Evolutionary conservation across 495 filamentous ascomycete genomes (phyloP).

Genomic region (Lophiotrema nucula): DNA sequence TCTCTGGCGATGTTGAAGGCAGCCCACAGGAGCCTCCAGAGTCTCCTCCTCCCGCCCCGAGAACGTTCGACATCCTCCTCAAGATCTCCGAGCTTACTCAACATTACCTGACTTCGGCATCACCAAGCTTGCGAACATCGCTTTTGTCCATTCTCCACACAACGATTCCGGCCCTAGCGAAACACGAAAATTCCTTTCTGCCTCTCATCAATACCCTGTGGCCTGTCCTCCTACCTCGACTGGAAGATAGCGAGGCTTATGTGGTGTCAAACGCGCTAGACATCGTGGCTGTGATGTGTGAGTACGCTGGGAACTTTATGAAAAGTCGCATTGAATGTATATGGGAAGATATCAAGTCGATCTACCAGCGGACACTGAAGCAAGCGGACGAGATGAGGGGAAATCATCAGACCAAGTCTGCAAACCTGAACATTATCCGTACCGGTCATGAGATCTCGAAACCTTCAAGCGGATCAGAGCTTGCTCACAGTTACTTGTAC

Average conservation of each 20-base stretch:
- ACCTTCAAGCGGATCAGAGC: background rate
- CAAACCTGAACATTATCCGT: background rate
- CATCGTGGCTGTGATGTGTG: conserved; percentile 61
- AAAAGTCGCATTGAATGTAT: conserved; percentile 64
- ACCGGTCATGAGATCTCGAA: background rate
- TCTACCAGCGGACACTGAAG: conserved; percentile 6
- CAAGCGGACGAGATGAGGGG: background rate
- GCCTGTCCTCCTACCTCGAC: conserved; percentile 69
- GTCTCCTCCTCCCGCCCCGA: conserved; percentile 40
- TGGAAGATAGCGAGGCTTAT: conserved; percentile 73
- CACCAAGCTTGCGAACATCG: conserved; percentile 71
- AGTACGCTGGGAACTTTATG: conserved; percentile 78
- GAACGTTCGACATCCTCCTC: conserved; percentile 42
- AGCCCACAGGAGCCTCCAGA: conserved; percentile 61
- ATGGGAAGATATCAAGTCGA: conserved; percentile 55
- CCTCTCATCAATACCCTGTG: conserved; percentile 87
- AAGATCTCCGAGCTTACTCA: conserved; percentile 46
- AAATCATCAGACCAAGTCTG: background rate
- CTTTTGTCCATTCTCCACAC: conserved; percentile 71
- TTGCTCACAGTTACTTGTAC: conserved; percentile 31
- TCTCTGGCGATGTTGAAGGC: conserved; percentile 20
- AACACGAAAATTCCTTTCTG: conserved; percentile 76
- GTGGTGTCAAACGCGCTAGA: conserved; percentile 69
- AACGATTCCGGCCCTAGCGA: conserved; percentile 64
- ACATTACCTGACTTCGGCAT: conserved; percentile 81